A percentile compares a stretch with the other conserved stretches of the same genome.
phyloP scores from a whole-genome alignment of 148 eudicot genomes.

The Nepenthes mirabilis region DNA sequence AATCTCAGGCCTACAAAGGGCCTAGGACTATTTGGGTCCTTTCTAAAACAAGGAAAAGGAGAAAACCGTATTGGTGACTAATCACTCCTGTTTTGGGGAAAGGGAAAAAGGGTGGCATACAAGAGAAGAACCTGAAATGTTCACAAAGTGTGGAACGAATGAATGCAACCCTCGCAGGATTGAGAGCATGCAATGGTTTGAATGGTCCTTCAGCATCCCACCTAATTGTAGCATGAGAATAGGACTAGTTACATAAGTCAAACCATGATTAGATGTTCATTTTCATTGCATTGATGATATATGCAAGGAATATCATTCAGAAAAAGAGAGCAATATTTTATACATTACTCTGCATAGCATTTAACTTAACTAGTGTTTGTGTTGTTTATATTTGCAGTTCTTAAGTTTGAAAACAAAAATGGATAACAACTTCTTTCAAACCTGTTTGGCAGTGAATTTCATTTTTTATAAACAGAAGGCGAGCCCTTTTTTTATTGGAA shows the following conservation, averaged over 20 bases:
- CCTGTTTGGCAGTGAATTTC: too few relatives aligned
- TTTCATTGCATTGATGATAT: too few relatives aligned
- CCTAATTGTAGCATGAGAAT: conserved; percentile 26
- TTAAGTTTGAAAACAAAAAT: too few relatives aligned
- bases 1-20: conserved; percentile 89
- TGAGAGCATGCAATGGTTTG: conserved; percentile 81
- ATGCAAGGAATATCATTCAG: too few relatives aligned
- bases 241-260: neutral
- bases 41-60: conserved; percentile 38
- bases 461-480: too few relatives aligned
- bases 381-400: too few relatives aligned
- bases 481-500: too few relatives aligned
- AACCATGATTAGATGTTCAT: too few relatives aligned
- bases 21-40: conserved; percentile 59
- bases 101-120: neutral
- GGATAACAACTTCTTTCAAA: too few relatives aligned
- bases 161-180: conserved; percentile 84
- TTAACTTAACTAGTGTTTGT: too few relatives aligned
- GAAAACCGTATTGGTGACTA: neutral
- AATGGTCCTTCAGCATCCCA: conserved; percentile 97
- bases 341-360: too few relatives aligned
- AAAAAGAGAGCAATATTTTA: too few relatives aligned
- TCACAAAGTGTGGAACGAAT: conserved; percentile 79
- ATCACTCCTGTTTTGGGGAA: neutral
- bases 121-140: conserved; percentile 54